These are phyloP conservation scores for Alnus rubra DNA, from an alignment of 306 rosid species.

Conservation along the genomic window DNA sequence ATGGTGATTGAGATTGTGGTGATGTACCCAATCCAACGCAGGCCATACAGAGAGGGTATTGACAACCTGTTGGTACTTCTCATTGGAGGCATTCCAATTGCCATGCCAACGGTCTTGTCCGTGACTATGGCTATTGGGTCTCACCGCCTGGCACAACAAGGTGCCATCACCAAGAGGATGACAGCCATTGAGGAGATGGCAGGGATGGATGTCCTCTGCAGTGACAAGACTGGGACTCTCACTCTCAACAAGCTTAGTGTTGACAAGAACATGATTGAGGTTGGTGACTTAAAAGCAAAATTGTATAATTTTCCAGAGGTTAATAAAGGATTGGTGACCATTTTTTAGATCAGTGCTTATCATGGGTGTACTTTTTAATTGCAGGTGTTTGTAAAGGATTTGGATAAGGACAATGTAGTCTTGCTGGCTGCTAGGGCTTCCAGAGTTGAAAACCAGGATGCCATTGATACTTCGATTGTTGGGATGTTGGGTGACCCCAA, in stretches of 20 bases:
- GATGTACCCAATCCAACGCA: conserved; percentile 69
- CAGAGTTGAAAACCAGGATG: conserved; percentile 83
- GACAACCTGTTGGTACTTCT: conserved; percentile 90
- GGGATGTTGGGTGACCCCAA: conserved; percentile 80
- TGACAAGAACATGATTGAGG: conserved; percentile 81
- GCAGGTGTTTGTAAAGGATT: conserved; percentile 50
- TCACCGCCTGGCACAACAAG: conserved; percentile 82
- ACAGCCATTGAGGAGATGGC: conserved; percentile 99
- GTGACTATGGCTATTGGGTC: conserved; percentile 98
- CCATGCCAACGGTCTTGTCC: conserved; percentile 94
- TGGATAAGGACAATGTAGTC: conserved; percentile 59
- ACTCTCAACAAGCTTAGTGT: conserved; percentile 91
- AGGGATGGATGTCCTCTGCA: conserved; percentile 92
- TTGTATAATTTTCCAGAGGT: neutral
- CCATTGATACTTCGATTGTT: conserved; percentile 86
- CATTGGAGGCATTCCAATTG: conserved; percentile 95
- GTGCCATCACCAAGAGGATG: conserved; percentile 97
- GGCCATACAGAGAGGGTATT: conserved; percentile 85
- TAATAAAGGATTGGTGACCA: neutral
- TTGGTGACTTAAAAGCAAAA: conserved; percentile 22
- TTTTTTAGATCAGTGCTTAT: neutral
- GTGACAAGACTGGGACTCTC: conserved; percentile 97
- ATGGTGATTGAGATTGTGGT: conserved; percentile 85
- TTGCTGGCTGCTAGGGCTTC: conserved; percentile 83
- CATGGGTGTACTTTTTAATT: conserved; percentile 21